Percentiles rank a stretch among this genome's conserved stretches.
phyloP scores from a whole-genome alignment of 2,329 filamentous ascomycete genomes.

The Diplodia seriata region DNA sequence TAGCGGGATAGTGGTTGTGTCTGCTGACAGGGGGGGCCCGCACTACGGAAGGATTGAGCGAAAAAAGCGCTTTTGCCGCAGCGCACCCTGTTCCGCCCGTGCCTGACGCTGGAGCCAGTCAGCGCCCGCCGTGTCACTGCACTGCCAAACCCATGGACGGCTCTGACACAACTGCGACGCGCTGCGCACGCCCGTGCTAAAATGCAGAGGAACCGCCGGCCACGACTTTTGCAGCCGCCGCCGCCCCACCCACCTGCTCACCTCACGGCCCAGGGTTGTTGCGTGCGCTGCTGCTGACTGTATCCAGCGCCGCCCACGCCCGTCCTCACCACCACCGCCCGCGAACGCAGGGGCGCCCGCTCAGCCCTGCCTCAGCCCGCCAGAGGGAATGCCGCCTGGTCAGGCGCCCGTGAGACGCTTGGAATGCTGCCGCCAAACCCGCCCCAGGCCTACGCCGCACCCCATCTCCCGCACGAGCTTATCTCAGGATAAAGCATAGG shows the following conservation, averaged over 20 bases:
- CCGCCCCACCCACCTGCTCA: neutral
- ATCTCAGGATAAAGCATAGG: neutral
- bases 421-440: slow-evolving; percentile 14
- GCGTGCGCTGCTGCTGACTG: slow-evolving; percentile 22
- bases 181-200: neutral
- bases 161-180: slow-evolving; percentile 23
- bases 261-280: slow-evolving; percentile 3
- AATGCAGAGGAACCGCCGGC: neutral
- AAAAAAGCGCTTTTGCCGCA: slow-evolving; percentile 21
- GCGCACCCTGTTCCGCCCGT: slow-evolving; percentile 12
- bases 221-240: slow-evolving; percentile 17
- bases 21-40: slow-evolving; percentile 21
- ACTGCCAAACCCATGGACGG: slow-evolving; percentile 7
- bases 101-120: slow-evolving; percentile 16
- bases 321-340: slow-evolving; percentile 12
- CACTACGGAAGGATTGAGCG: slow-evolving; percentile 10
- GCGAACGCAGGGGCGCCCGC: slow-evolving; percentile 16
- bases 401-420: slow-evolving; percentile 11
- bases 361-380: slow-evolving; percentile 22
- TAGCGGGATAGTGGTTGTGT: slow-evolving; percentile 30
- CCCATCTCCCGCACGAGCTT: slow-evolving; percentile 17
- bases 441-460: slow-evolving; percentile 17
- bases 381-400: slow-evolving; percentile 20
- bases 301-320: slow-evolving; percentile 2
- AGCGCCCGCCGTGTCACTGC: slow-evolving; percentile 14